A percentile compares a stretch with the other conserved stretches of the same genome.
phyloP scores from a whole-genome alignment of 495 filamentous ascomycete genomes.

The Tuber magnatum region DNA sequence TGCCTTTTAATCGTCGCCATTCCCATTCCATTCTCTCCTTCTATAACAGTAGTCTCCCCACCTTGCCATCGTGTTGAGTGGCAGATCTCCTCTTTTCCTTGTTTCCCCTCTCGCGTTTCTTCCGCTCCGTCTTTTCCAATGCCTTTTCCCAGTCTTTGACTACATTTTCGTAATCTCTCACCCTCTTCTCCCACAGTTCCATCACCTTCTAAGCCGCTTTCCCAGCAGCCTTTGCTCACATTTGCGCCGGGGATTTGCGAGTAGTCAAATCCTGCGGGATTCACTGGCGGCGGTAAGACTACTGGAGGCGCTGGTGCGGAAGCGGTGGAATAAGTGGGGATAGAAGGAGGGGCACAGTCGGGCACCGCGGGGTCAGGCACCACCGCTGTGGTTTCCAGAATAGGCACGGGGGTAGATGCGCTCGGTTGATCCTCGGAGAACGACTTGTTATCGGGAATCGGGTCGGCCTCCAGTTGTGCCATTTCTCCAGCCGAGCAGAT shows the following conservation, averaged over 20 bases:
- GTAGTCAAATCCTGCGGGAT: too few relatives aligned
- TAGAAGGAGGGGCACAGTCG: too few relatives aligned
- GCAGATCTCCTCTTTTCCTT: slow-evolving; percentile 41
- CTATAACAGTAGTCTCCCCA: not conserved
- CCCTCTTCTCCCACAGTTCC: slow-evolving; percentile 54
- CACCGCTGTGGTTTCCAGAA: too few relatives aligned
- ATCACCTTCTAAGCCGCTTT: slow-evolving; percentile 49
- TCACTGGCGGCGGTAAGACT: too few relatives aligned
- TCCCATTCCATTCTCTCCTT: not conserved
- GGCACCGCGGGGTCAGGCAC: too few relatives aligned
- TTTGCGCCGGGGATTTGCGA: slow-evolving; percentile 16
- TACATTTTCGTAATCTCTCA: slow-evolving; percentile 58
- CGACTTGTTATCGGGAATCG: too few relatives aligned
- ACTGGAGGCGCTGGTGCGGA: too few relatives aligned
- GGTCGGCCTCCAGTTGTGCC: too few relatives aligned
- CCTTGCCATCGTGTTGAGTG: not conserved
- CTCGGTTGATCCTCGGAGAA: too few relatives aligned
- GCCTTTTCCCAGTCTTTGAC: slow-evolving; percentile 55
- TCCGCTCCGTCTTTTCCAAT: slow-evolving; percentile 49
- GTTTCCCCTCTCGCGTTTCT: slow-evolving; percentile 48
- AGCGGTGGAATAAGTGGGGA: too few relatives aligned
- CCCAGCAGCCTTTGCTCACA: slow-evolving; percentile 53
- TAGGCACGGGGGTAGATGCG: too few relatives aligned
- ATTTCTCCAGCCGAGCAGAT: too few relatives aligned
- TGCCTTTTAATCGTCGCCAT: not conserved